These are phyloP conservation scores for Penicillium sp. DNA, from an alignment of 2,329 filamentous ascomycete genomes.

Conservation along the genomic window DNA sequence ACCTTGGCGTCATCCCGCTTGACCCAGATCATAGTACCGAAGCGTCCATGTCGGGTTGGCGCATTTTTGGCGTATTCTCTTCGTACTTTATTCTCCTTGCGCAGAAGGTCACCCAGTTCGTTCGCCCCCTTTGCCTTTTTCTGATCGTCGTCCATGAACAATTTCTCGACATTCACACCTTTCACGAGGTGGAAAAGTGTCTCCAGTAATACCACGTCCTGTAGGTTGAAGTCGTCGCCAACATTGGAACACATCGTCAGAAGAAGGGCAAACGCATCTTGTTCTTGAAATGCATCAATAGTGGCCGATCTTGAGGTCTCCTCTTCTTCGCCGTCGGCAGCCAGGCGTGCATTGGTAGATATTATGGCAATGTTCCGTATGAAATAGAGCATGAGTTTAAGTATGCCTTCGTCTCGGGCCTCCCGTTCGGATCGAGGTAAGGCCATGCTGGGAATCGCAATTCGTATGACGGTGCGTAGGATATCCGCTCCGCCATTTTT, in stretches of 20 bases:
- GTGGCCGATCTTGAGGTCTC: conserved; percentile 85
- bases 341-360: conserved; percentile 67
- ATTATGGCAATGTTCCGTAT: conserved; percentile 88
- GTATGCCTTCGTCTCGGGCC: conserved; percentile 82
- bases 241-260: conserved; percentile 89
- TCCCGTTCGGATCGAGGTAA: conserved; percentile 72
- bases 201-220: conserved; percentile 88
- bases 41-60: conserved; percentile 86
- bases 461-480: conserved; percentile 76
- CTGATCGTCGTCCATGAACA: conserved; percentile 81
- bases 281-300: conserved; percentile 84
- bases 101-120: conserved; percentile 73
- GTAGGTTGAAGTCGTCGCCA: conserved; percentile 85
- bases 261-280: conserved; percentile 84
- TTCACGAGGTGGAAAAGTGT: conserved; percentile 92
- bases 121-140: conserved; percentile 67
- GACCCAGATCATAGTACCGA: conserved; percentile 97
- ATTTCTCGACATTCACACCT: conserved; percentile 76
- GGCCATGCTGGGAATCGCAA: conserved; percentile 84
- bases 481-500: conserved; percentile 78
- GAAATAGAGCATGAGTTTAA: conserved; percentile 86
- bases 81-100: conserved; percentile 81
- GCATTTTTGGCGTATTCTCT: conserved; percentile 74
- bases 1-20: conserved; percentile 82
- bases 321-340: conserved; percentile 82